These are phyloP conservation scores for Artemisia tridentata DNA, from an alignment of 129 eudicot genomes.

Conservation along the genomic window DNA sequence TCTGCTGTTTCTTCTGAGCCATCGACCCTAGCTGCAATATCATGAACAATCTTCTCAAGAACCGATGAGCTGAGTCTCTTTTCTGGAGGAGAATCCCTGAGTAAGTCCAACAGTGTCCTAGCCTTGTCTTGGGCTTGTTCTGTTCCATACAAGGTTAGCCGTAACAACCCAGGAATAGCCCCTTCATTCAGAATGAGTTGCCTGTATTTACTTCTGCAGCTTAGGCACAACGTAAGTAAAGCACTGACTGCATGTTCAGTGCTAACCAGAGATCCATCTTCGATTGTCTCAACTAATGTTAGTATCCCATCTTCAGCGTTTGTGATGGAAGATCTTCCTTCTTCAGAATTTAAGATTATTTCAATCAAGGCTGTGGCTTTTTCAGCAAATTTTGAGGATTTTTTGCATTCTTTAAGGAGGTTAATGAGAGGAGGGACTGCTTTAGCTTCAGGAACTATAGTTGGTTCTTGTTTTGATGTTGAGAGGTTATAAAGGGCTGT, in stretches of 20 bases:
- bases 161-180: slow-evolving; percentile 78
- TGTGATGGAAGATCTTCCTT: slow-evolving; percentile 54
- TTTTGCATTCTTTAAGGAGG: slow-evolving; percentile 80
- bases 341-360: slow-evolving; percentile 45
- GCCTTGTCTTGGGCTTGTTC: slow-evolving; percentile 61
- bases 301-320: slow-evolving; percentile 50
- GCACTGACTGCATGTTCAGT: slow-evolving; percentile 77
- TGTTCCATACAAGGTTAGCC: slow-evolving; percentile 72
- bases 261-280: slow-evolving; percentile 75
- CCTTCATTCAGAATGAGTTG: slow-evolving; percentile 80
- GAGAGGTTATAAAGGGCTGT: slow-evolving; percentile 74
- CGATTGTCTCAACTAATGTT: slow-evolving; percentile 70
- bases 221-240: slow-evolving; percentile 53
- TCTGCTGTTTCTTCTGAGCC: slow-evolving; percentile 60
- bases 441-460: slow-evolving; percentile 42
- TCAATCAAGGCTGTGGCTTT: slow-evolving; percentile 66
- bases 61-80: slow-evolving; percentile 42
- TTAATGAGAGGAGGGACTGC: slow-evolving; percentile 66
- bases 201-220: slow-evolving; percentile 59
- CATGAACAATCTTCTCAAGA: slow-evolving; percentile 62
- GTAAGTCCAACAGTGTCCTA: slow-evolving; percentile 59
- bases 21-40: slow-evolving; percentile 53
- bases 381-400: slow-evolving; percentile 75
- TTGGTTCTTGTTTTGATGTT: slow-evolving; percentile 31
- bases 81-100: slow-evolving; percentile 53